A percentile compares a stretch with the other conserved stretches of the same genome.
Evolutionary conservation across 192 early-diverging fungal genomes (phyloP).

Genomic region (Backusella liffmaniae): DNA sequence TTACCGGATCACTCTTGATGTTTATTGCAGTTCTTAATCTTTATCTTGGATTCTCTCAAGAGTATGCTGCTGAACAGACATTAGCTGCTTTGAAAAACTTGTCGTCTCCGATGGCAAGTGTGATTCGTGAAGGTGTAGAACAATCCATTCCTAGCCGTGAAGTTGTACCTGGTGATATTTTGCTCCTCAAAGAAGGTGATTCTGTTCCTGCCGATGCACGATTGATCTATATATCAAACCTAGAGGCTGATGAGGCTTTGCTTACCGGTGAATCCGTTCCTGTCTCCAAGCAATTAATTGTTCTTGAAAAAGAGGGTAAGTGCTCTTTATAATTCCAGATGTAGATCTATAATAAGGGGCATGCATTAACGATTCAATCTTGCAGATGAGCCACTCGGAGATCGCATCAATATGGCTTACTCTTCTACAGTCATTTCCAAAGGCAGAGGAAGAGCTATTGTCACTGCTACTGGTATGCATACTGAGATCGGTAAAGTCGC

Average conservation of each 20-base stretch:
- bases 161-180: conserved; percentile 86
- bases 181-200: conserved; percentile 91
- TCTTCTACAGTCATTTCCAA: conserved; percentile 86
- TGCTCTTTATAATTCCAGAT: too few species aligned
- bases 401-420: conserved; percentile 91
- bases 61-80: conserved; percentile 92
- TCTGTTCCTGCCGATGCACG: conserved; percentile 89
- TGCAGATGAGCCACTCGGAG: conserved; percentile 74
- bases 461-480: conserved; percentile 77
- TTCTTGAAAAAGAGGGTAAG: conserved; percentile 15
- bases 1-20: conserved; percentile 70
- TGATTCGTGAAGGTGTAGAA: conserved; percentile 84
- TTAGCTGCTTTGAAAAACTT: conserved; percentile 87
- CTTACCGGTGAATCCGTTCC: conserved; percentile 90
- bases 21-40: conserved; percentile 85
- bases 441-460: conserved; percentile 88
- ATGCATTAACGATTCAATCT: not conserved
- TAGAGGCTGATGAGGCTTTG: conserved; percentile 90
- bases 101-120: conserved; percentile 80
- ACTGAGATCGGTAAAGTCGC: conserved; percentile 94
- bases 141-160: conserved; percentile 70
- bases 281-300: conserved; percentile 60
- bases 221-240: conserved; percentile 79
- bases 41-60: conserved; percentile 90
- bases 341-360: not conserved